Base-by-base conservation (phyloP, 2,329 filamentous ascomycete species). In the Huntiella savannae region DNA sequence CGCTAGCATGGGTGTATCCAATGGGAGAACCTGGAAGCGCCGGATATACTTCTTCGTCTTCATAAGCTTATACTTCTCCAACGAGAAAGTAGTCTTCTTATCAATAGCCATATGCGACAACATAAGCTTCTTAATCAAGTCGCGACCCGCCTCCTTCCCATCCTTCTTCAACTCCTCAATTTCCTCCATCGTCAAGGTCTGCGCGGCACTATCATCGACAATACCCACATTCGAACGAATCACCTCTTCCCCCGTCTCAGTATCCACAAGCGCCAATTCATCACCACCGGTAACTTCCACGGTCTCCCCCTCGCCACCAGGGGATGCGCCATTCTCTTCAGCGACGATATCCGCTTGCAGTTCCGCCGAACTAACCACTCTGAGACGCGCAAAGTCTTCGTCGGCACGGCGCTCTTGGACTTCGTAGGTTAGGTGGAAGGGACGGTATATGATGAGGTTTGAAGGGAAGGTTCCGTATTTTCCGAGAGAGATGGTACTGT, bases 11-110 rank as follows among this genome's bases (percentile, higher is more conserved):
- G 77, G 70, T 11, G 92, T 76, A 56, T 95, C 86, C 54, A 96
- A 64, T 0, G 88, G 88, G 44, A 93, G 61, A 1, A 91, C 75
- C 0, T 82, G 84, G 57, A 98, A 96, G 10, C 86, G 71, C 55
- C 82, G 79, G 52, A 96, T 72, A 59, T 93, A 96, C 62, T 98
- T 98, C 59, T 79, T 87, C 52, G 83, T 81, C 65, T 98, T 98
- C 40, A 93, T 70, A 13, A 96, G 67, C 56, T 91, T 94, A 63
- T 98, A 98, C 61, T 98, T 98, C 38, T 88, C 87, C 49, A 95
- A 67, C 2, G 86, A 92, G 57, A 92, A 98, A 0, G 77, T 71
- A 0, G 91, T 96, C 69, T 98, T 98, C 64, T 96, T 82, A 54
- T 93, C 86, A 38, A 98, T 71, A 1, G 80, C 82, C 13, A 82